These are phyloP conservation scores for Nicotiana noctiflora DNA, from an alignment of 257 asterid species.

Conservation along the genomic window DNA sequence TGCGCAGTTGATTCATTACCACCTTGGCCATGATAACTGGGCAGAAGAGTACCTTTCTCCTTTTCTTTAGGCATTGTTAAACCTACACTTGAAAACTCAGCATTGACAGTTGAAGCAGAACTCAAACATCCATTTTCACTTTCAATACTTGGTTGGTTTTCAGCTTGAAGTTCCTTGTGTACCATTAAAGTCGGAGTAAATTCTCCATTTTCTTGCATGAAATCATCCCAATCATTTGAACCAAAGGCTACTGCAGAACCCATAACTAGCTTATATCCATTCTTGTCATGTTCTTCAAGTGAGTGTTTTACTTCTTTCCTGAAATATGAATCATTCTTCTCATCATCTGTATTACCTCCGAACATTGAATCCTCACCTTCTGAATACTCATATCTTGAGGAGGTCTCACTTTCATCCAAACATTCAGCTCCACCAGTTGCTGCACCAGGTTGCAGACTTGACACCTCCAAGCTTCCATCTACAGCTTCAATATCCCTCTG, in stretches of 20 bases:
- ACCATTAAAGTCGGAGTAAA: conserved; percentile 19
- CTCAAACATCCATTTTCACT: conserved; percentile 21
- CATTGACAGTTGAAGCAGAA: conserved; percentile 19
- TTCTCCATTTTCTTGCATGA: conserved; percentile 40
- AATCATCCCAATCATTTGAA: conserved; percentile 77
- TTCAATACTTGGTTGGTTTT: conserved; percentile 12
- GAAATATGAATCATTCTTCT: conserved; percentile 29
- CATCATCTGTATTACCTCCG: conserved; percentile 65
- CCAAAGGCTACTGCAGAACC: conserved; percentile 75
- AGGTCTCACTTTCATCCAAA: conserved; percentile 41
- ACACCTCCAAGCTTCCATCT: conserved; percentile 15
- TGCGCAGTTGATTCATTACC: conserved; percentile 13
- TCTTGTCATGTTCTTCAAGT: conserved; percentile 23
- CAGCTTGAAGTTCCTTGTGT: conserved; percentile 29
- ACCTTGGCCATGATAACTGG: conserved; percentile 15
- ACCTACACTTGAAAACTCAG: conserved; percentile 8
- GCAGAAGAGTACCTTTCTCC: background rate
- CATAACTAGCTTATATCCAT: conserved; percentile 45
- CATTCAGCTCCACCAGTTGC: conserved; percentile 28
- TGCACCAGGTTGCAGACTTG: conserved; percentile 4
- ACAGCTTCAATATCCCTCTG: conserved; percentile 8
- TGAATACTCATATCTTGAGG: conserved; percentile 51
- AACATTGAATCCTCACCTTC: conserved; percentile 83
- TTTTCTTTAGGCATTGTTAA: conserved; percentile 17
- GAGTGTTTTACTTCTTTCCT: conserved; percentile 14